Evolutionary conservation across 495 filamentous ascomycete species (phyloP).

Genomic region (Hypoxylon rickii): DNA sequence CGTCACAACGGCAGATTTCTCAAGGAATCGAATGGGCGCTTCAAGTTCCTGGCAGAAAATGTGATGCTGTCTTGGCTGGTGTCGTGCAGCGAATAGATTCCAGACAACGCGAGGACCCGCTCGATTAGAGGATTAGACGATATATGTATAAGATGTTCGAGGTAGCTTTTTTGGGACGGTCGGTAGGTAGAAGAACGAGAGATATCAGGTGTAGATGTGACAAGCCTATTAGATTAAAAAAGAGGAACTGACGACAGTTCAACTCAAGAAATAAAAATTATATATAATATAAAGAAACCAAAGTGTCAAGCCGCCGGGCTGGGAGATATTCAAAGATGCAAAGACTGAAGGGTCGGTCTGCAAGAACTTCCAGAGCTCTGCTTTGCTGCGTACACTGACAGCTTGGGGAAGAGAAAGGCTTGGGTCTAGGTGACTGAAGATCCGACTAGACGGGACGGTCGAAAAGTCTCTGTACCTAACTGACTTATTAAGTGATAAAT

Average conservation of each 20-base stretch:
- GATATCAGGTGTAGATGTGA: too few relatives aligned
- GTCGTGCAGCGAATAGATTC: slow-evolving; percentile 17
- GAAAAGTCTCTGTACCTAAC: slow-evolving; percentile 12
- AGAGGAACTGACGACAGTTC: slow-evolving; percentile 15
- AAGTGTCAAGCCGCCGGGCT: slow-evolving; percentile 19
- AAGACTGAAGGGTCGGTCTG: slow-evolving; percentile 35
- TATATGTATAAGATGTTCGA: too few relatives aligned
- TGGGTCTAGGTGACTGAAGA: slow-evolving; percentile 51
- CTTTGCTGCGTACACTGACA: slow-evolving; percentile 40
- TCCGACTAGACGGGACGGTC: slow-evolving; percentile 25
- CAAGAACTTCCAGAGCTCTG: slow-evolving; percentile 61
- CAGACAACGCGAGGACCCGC: slow-evolving; percentile 23
- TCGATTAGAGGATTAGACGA: slow-evolving; percentile 18
- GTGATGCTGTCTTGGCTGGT: slow-evolving; percentile 8
- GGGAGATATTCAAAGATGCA: slow-evolving; percentile 14
- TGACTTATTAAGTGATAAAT: slow-evolving; percentile 26
- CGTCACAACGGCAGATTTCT: slow-evolving; percentile 11
- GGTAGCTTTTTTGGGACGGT: background rate
- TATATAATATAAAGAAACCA: slow-evolving; percentile 20
- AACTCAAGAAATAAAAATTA: slow-evolving; percentile 22
- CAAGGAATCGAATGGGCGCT: slow-evolving; percentile 2
- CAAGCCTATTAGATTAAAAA: slow-evolving; percentile 23
- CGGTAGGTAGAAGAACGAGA: too few relatives aligned
- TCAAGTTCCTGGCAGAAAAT: background rate
- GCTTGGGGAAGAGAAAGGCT: slow-evolving; percentile 38